phyloP scores from a whole-genome alignment of 768 basidiomycete genomes.

The Tricholoma hemisulphureum region DNA sequence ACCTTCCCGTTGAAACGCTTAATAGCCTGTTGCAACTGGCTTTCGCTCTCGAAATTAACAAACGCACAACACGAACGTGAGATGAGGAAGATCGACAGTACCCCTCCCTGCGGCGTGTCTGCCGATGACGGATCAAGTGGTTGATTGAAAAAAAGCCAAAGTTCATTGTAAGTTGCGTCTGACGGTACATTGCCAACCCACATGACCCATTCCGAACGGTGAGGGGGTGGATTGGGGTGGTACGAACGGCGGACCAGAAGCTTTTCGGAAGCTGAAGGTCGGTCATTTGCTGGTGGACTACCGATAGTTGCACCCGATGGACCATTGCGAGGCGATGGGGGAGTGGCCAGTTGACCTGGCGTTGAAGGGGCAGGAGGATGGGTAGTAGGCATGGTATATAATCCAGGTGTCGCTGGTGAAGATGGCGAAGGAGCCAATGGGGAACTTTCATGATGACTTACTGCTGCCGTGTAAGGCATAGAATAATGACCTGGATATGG shows the following conservation, averaged over 20 bases:
- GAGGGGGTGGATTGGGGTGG: conserved; percentile 68
- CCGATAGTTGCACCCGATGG: neutral
- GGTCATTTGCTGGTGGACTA: conserved; percentile 1
- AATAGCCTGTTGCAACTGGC: conserved; percentile 65
- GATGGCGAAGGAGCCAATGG: conserved; percentile 16
- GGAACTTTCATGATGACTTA: conserved; percentile 24
- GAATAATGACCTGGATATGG: conserved; percentile 34
- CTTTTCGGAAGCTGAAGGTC: conserved; percentile 20
- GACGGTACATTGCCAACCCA: conserved; percentile 93
- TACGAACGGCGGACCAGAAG: conserved; percentile 50
- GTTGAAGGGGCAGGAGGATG: conserved; percentile 4
- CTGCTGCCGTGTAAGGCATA: conserved; percentile 23
- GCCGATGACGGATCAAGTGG: conserved; percentile 9
- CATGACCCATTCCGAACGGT: conserved; percentile 92
- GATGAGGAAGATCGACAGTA: conserved; percentile 88
- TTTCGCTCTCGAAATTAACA: conserved; percentile 76
- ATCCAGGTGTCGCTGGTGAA: conserved; percentile 17
- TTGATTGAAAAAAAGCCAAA: conserved; percentile 79
- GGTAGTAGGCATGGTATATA: conserved; percentile 11
- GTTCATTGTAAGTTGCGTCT: conserved; percentile 80
- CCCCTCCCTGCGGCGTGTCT: conserved; percentile 41
- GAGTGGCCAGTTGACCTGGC: neutral
- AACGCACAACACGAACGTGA: conserved; percentile 95
- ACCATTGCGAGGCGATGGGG: conserved; percentile 11
- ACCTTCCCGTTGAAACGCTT: conserved; percentile 66